Evolutionary conservation across 345 rosid species (phyloP), one percentile per base, ranked within the genome.

Genomic region (Camelina hispida): DNA sequence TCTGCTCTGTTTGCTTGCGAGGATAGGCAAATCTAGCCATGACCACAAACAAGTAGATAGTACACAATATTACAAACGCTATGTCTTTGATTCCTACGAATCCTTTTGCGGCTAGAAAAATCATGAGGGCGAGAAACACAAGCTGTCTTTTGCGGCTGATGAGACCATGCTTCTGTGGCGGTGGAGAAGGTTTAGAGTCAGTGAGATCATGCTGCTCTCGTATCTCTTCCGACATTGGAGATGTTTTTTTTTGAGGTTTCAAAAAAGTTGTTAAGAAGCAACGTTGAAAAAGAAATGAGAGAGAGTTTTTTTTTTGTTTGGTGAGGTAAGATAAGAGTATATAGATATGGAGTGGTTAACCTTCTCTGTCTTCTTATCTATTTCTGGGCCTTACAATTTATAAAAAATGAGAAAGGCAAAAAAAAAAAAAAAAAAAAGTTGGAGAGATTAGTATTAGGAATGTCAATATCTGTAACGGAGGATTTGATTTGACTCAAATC

Each of bases 11-110:
- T 61, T 74, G 77, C 55, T 74, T 68, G 54, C 59, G 34, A 7
- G 95, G 90, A 74, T 89, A 94, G 71, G 97, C 87, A 57, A 85
- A 72, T 48, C 57, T 71, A 3, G 93, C 75, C 62, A 91, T 75
- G 78, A 94, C 84, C 57, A 58, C 77, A 79, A 74, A 86, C 69
- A 91, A 66, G 82, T 94, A 94, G 25, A 81, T 18, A 57, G 81
- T n/a, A 56, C 87, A 85, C 6, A 85, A 61, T 60, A 79, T 72
- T 5, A 87, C 84, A 77, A 93, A 93, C 47, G 76, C 85, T 3
- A 89, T 42, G 71, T 93, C 98, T 72, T 78, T 80, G 25, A 63
- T 69, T 42, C 86, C 80, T 2, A 88, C 86, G 80, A 87, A 73
- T 78, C 94, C 87, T 53, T 87, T 87, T n/a, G 93, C 88, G 7